These are phyloP conservation scores for Aspergillus tubingensis DNA, from an alignment of 2,329 filamentous ascomycete species.

Conservation along the genomic window DNA sequence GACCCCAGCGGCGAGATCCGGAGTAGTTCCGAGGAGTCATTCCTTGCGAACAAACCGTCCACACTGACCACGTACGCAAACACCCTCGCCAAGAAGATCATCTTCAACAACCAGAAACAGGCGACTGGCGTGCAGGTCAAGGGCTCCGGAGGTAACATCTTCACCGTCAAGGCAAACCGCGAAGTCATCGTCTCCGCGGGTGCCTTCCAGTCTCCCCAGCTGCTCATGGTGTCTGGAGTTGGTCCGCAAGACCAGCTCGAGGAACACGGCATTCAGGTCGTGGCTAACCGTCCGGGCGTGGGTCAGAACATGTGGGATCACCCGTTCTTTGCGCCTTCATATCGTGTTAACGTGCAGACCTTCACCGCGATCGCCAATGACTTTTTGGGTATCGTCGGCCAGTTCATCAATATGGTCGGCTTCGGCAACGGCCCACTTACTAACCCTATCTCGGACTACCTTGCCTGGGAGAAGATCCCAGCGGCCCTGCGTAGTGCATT, in stretches of 20 bases:
- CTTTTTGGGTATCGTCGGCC: constrained; percentile 15
- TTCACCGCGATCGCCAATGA: constrained; percentile 23
- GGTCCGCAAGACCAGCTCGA: constrained; percentile 41
- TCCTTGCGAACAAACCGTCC: constrained; percentile 30
- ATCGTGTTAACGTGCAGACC: constrained; percentile 31
- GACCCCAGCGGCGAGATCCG: constrained; percentile 26
- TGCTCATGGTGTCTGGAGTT: constrained; percentile 53
- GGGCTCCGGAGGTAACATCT: constrained; percentile 13
- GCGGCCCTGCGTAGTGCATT: constrained; percentile 21
- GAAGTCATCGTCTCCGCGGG: constrained; percentile 57
- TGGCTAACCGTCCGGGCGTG: constrained; percentile 35
- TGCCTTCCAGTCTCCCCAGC: constrained; percentile 49
- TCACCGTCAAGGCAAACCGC: constrained; percentile 49
- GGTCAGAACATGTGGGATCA: constrained; percentile 43
- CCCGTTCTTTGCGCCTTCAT: constrained; percentile 31
- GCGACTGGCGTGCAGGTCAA: constrained; percentile 46
- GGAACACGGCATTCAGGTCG: constrained; percentile 27
- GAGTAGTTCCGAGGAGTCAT: constrained; percentile 39
- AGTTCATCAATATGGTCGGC: constrained; percentile 12
- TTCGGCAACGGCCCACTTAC: constrained; percentile 27
- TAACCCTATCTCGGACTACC: constrained; percentile 28
- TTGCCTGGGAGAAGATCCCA: constrained; percentile 40
- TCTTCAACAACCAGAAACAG: constrained; percentile 43
- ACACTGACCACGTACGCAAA: constrained; percentile 45
- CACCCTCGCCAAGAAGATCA: constrained; percentile 49